Conservation (phyloP, 208 protist genomes). For the Acanthamoeba triangularis region DNA sequence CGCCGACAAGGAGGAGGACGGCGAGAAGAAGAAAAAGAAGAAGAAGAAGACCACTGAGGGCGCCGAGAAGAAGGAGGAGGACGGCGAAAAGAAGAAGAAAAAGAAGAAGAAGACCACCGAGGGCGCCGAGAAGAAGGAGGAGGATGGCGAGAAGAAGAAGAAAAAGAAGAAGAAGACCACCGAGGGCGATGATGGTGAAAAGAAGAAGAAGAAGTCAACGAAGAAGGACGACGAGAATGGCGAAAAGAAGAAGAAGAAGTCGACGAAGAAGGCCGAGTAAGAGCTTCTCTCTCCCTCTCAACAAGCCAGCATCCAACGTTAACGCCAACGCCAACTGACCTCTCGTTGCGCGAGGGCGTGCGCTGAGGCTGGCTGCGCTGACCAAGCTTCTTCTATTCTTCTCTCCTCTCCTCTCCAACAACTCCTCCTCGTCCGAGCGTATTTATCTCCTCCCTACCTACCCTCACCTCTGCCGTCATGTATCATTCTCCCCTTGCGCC, state of each 20-base stretch:
- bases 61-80: neutral
- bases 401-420: neutral
- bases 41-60: conserved; percentile 40
- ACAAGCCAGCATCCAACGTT: neutral
- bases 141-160: neutral
- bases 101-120: conserved; percentile 4
- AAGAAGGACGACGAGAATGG: conserved; percentile 20
- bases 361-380: too few relatives aligned
- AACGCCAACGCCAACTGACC: neutral
- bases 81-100: neutral
- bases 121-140: neutral
- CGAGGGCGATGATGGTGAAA: neutral
- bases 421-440: neutral
- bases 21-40: conserved; percentile 67
- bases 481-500: neutral
- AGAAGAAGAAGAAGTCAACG: conserved; percentile 62
- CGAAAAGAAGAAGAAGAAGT: conserved; percentile 22
- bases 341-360: neutral
- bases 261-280: conserved; percentile 1
- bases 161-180: conserved; percentile 68
- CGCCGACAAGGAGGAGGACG: neutral
- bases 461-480: neutral
- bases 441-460: neutral
- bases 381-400: neutral
- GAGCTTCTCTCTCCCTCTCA: neutral